Evolutionary conservation across 495 filamentous ascomycete species (phyloP).

Genomic region (Astrothelium macrocarpum): DNA sequence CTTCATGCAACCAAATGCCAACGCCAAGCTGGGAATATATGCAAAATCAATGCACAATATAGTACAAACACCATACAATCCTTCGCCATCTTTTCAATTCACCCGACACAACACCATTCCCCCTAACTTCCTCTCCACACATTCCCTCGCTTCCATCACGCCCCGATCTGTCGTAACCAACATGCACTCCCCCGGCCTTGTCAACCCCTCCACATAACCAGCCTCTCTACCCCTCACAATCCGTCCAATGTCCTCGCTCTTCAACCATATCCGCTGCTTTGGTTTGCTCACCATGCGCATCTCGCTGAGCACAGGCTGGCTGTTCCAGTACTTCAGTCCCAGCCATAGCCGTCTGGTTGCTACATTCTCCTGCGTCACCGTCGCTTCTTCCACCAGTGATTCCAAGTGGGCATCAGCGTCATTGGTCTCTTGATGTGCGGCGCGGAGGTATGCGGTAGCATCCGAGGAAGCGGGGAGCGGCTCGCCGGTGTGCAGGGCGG

Average conservation of each 20-base stretch:
- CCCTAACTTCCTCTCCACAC: conserved; percentile 72
- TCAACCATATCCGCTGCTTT: conserved; percentile 59
- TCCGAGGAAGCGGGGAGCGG: not conserved
- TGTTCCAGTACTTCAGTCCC: conserved; percentile 87
- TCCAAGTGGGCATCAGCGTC: conserved; percentile 4
- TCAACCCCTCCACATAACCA: conserved; percentile 60
- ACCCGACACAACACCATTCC: conserved; percentile 76
- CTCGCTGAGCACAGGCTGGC: conserved; percentile 67
- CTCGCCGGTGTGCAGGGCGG: not conserved
- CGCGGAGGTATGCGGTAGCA: not conserved
- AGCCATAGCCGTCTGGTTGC: conserved; percentile 75
- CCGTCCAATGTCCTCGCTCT: conserved; percentile 46
- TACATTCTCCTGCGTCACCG: conserved; percentile 69
- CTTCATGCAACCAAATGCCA: not conserved
- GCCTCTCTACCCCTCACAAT: conserved; percentile 58
- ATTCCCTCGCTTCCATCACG: conserved; percentile 78
- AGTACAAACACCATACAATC: not conserved
- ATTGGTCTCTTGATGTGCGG: not conserved
- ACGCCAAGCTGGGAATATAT: conserved; percentile 3
- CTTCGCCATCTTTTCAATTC: conserved; percentile 12
- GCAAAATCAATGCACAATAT: not conserved
- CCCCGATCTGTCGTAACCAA: conserved; percentile 72
- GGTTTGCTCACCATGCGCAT: conserved; percentile 67
- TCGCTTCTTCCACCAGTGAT: conserved; percentile 36
- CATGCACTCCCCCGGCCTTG: conserved; percentile 70